These are phyloP conservation scores for Exobasidium rhododendri DNA, from an alignment of 1,284 basidiomycete species.

Conservation along the genomic window DNA sequence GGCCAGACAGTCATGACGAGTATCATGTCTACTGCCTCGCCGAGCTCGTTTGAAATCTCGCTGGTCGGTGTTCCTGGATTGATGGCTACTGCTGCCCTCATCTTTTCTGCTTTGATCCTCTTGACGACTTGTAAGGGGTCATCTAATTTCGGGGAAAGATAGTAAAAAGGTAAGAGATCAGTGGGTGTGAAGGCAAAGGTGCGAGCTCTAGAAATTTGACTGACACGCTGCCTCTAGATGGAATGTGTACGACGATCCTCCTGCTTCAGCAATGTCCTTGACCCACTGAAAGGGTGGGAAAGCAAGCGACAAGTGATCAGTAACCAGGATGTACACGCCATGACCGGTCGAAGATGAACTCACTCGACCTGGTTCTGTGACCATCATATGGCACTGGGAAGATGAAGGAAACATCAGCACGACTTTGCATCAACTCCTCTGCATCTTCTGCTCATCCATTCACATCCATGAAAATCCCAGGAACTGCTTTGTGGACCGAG, in stretches of 20 bases:
- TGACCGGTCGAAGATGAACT: constrained; percentile 16
- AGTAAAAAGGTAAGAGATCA: constrained; percentile 56
- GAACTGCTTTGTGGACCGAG: constrained; percentile 82
- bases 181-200: background rate
- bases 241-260: constrained; percentile 92
- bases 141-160: constrained; percentile 21
- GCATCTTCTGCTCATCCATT: no score
- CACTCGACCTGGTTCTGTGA: constrained; percentile 84
- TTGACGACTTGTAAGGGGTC: constrained; percentile 51
- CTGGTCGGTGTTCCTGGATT: constrained; percentile 52
- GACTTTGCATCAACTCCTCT: background rate
- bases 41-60: constrained; percentile 51
- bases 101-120: constrained; percentile 49
- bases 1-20: constrained; percentile 55
- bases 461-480: constrained; percentile 91
- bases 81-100: constrained; percentile 52
- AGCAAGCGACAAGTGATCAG: background rate
- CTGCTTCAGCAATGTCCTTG: constrained; percentile 88
- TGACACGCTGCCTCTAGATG: constrained; percentile 82
- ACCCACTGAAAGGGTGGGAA: constrained; percentile 71
- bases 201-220: constrained; percentile 55
- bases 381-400: constrained; percentile 88
- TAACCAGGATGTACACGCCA: background rate
- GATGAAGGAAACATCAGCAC: background rate
- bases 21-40: constrained; percentile 51